Evolutionary conservation across 2,329 filamentous ascomycete species (phyloP), one percentile per base, ranked within the genome.

Genomic region (Onygena corvina): DNA sequence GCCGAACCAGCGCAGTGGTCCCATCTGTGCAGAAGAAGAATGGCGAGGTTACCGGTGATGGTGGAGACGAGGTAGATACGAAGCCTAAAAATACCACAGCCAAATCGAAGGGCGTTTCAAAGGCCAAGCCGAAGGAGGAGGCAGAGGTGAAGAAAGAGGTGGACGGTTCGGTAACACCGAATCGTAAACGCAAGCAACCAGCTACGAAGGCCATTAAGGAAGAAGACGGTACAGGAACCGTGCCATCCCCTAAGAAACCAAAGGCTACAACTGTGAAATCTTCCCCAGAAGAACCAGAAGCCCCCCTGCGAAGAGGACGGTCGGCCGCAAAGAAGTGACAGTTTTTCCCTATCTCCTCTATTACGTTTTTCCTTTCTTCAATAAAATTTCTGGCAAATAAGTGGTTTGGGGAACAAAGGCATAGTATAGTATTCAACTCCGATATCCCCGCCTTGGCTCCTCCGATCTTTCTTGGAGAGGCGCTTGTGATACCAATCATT

Each of bases 1-100:
- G 90, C 1, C 74, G 92, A 40, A 96, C 92, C 2, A 94, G 86
- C 60, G 94, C 89, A 44, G 83, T 90, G 47, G 87, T 93, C 0
- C 88, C 88, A 0, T 79, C 74, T 9, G 69, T 92, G 23, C 92
- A 96, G 70, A 94, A 88, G 71, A 94, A 94, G 72, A 80, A 76
- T 1, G 77, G 74, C 1, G 68, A 72, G 27, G 76, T 79, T 12
- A 71, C 75, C 14, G 76, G 72, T 3, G 76, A 77, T 52, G 61
- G 71, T 20, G 16, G 11, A 3, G 16, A 38, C 3, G 18, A 38
- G 16, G n/a, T 8, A 42, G 38, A 51, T 31, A 33, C 27, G 18
- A 34, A 46, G 12, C 44, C 25, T 16, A 23, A 46, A 14, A 46
- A 46, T 25, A 14, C 44, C 7, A 8, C 27, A 5, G 23, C 14